These are phyloP conservation scores for Silene latifolia DNA, from an alignment of 148 eudicot species.

Conservation along the genomic window DNA sequence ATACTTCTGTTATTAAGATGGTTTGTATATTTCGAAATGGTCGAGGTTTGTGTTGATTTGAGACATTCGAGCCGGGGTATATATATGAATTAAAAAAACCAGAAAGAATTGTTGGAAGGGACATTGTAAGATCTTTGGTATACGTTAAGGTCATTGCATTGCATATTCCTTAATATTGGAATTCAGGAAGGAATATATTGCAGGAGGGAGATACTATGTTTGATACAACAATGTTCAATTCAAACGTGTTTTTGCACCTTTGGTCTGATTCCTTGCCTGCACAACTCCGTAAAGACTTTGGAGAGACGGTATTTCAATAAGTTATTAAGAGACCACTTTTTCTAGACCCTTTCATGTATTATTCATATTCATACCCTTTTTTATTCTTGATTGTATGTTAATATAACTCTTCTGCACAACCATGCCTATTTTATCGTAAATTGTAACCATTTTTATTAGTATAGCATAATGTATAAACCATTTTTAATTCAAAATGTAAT, in stretches of 20 bases:
- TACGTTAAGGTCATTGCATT: constrained; percentile 28
- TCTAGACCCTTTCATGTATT: no score
- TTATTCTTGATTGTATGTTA: no score
- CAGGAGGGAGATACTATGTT: constrained; percentile 27
- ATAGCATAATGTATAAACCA: no score
- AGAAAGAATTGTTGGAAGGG: neutral
- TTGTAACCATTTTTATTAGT: no score
- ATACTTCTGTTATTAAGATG: neutral
- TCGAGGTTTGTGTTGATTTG: neutral
- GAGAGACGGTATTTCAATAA: no score
- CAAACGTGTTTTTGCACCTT: neutral
- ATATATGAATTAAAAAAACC: constrained; percentile 3
- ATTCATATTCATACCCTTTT: no score
- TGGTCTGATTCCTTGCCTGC: constrained; percentile 23
- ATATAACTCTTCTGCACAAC: no score
- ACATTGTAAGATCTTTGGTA: constrained; percentile 12
- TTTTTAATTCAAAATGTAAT: no score
- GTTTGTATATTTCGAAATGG: neutral
- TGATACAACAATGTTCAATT: neutral
- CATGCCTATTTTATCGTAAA: no score
- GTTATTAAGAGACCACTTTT: no score
- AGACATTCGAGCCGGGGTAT: neutral
- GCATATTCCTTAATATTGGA: constrained; percentile 32
- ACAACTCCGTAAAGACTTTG: no score
- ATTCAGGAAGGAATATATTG: constrained; percentile 40